Conservation (phyloP, 129 eudicot genomes). For the Logfia minima region DNA sequence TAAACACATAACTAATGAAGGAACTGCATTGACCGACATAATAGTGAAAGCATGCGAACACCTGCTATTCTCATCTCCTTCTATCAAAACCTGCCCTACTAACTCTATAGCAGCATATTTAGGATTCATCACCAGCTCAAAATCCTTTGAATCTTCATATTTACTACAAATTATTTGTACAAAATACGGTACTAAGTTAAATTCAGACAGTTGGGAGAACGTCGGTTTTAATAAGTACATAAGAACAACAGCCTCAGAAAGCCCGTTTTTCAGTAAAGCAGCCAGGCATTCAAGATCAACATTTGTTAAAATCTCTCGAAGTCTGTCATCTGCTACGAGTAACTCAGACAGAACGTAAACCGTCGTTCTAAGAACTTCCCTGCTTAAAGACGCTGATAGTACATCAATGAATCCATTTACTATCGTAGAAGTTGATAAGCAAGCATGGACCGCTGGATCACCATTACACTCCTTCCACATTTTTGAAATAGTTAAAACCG, state of each 20-base stretch:
- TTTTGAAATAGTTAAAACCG: conserved; percentile 50
- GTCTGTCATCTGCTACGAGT: conserved; percentile 53
- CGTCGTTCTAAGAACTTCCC: conserved; percentile 60
- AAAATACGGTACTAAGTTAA: conserved; percentile 45
- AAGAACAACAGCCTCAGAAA: conserved; percentile 64
- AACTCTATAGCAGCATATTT: conserved; percentile 75
- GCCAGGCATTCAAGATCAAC: conserved; percentile 65
- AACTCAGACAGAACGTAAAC: conserved; percentile 61
- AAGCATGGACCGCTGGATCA: conserved; percentile 51
- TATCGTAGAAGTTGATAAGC: conserved; percentile 53
- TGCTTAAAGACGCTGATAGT: conserved; percentile 63
- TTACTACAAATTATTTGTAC: conserved; percentile 46
- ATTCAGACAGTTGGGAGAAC: conserved; percentile 54
- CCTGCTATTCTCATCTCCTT: conserved; percentile 61
- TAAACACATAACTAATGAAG: conserved; percentile 52
- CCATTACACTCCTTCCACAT: conserved; percentile 66
- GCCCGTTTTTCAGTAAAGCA: conserved; percentile 65
- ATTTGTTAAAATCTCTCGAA: conserved; percentile 52
- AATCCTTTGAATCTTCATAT: conserved; percentile 44
- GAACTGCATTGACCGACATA: conserved; percentile 55
- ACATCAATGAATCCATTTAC: conserved; percentile 73
- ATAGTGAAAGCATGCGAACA: conserved; percentile 43
- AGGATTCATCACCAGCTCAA: conserved; percentile 50
- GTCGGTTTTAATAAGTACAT: conserved; percentile 66
- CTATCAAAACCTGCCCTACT: conserved; percentile 58